Evolutionary conservation across 2,329 filamentous ascomycete species (phyloP), one percentile per base, ranked within the genome.

Genomic region (Colletotrichum simmondsii): DNA sequence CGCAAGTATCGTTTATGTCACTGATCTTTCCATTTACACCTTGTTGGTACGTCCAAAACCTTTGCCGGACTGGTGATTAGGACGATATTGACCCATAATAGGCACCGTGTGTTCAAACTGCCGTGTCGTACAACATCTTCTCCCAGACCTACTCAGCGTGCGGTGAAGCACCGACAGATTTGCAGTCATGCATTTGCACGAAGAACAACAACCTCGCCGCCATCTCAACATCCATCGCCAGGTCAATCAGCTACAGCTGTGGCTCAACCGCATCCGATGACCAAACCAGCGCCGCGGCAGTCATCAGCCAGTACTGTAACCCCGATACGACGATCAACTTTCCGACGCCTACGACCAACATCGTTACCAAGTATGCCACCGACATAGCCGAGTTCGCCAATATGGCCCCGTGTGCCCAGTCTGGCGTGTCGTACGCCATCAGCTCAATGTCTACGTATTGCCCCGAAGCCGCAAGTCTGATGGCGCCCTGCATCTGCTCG

Each of bases 101-200:
- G 86, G 87, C 87, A 52, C 86, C 87, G 28, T 90, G 88, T 77
- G 88, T 83, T 4, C 81, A 84, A 71, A 80, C 78, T 2, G 88
- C 86, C 11, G 70, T 90, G 52, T 84, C 81, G 2, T 82, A 84
- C 71, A 83, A 84, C 68, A 78, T 90, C 74, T 80, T 83, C 71
- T 71, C 75, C 46, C 81, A 85, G 74, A 88, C 87, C 0, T 77
- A 80, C 32, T 79, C 81, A 11, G 80, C 79, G 58, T 89, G 87
- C 74, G 84, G 84, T 16, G 80, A 84, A 30, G 84, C 78, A 5
- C 84, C 83, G 16, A 82, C 83, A 5, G 84, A 81, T 5, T 78
- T 90, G 10, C 87, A 89, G 74, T 84, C 83, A 10, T 90, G 88
- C 70, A 82, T 88, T n/a, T 90, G 88, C 79, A 85, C 85, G 16